Conservation (phyloP, 2,329 filamentous ascomycete genomes). For the Leptographium wingfieldii region DNA sequence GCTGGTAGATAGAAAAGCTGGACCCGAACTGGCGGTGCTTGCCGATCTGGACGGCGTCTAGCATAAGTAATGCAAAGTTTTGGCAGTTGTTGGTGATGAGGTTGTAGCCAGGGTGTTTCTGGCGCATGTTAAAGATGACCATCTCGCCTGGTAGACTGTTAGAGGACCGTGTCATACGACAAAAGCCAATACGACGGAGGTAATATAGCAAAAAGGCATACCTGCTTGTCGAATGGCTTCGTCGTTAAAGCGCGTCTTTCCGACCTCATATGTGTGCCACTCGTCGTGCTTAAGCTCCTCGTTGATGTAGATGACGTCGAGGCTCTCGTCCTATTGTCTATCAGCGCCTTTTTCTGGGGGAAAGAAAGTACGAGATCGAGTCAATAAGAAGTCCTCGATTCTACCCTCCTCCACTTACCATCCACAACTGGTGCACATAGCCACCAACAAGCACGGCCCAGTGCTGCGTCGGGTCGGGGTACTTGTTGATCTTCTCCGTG, state of each 20-base stretch:
- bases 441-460: conserved; percentile 46
- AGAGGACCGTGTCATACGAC: neutral
- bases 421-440: conserved; percentile 46
- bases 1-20: conserved; percentile 39
- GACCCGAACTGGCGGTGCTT: conserved; percentile 39
- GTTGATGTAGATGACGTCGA: conserved; percentile 46
- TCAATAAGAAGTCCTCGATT: neutral
- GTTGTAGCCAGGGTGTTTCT: conserved; percentile 38
- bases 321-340: conserved; percentile 32
- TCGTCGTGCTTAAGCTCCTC: conserved; percentile 29
- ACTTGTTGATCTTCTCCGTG: conserved; percentile 38
- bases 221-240: conserved; percentile 36
- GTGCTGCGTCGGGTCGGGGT: conserved; percentile 47
- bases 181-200: neutral
- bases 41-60: conserved; percentile 41
- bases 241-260: conserved; percentile 41
- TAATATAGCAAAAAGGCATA: conserved; percentile 16
- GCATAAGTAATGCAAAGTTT: conserved; percentile 38
- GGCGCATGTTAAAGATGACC: conserved; percentile 38
- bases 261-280: conserved; percentile 39
- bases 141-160: conserved; percentile 29
- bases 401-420: conserved; percentile 24
- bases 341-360: neutral
- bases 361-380: neutral
- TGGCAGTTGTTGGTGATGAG: conserved; percentile 50